These are phyloP conservation scores for Trichoderma atrobrunneum DNA, from an alignment of 2,329 filamentous ascomycete genomes.

Conservation along the genomic window DNA sequence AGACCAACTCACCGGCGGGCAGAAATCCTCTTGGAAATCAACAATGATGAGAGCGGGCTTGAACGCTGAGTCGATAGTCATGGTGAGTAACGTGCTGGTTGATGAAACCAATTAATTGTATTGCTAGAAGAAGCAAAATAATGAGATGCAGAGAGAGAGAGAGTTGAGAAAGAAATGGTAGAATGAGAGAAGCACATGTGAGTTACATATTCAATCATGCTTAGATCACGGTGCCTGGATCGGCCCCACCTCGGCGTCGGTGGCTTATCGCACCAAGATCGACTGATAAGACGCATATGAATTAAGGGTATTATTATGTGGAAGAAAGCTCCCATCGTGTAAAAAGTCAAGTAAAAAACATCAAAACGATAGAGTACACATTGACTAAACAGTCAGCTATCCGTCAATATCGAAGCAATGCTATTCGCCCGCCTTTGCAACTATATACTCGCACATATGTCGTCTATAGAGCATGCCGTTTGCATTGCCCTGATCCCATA, in stretches of 20 bases:
- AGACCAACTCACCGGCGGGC: slow-evolving; percentile 66
- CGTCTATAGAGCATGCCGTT: slow-evolving; percentile 18
- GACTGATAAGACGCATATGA: background rate
- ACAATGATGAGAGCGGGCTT: slow-evolving; percentile 65
- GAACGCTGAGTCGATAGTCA: slow-evolving; percentile 29
- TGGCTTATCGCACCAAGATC: background rate
- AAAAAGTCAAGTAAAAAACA: background rate
- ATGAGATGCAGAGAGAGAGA: background rate
- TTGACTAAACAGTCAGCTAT: background rate
- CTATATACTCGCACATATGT: slow-evolving; percentile 15
- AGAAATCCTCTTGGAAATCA: slow-evolving; percentile 94
- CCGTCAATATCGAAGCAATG: background rate
- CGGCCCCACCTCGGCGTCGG: background rate
- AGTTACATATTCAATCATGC: background rate
- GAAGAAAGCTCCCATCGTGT: background rate
- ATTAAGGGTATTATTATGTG: background rate
- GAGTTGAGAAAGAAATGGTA: background rate
- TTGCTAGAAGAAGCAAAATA: background rate
- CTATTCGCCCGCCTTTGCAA: slow-evolving; percentile 8
- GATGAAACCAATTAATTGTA: background rate
- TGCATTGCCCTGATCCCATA: slow-evolving; percentile 11
- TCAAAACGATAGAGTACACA: background rate
- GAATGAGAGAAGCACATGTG: background rate
- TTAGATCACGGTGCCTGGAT: background rate
- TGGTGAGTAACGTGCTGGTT: background rate